A percentile compares a stretch with the other conserved stretches of the same genome.
Conservation (phyloP, 1,284 basidiomycete genomes). For the Fomitopsis pinicola region DNA sequence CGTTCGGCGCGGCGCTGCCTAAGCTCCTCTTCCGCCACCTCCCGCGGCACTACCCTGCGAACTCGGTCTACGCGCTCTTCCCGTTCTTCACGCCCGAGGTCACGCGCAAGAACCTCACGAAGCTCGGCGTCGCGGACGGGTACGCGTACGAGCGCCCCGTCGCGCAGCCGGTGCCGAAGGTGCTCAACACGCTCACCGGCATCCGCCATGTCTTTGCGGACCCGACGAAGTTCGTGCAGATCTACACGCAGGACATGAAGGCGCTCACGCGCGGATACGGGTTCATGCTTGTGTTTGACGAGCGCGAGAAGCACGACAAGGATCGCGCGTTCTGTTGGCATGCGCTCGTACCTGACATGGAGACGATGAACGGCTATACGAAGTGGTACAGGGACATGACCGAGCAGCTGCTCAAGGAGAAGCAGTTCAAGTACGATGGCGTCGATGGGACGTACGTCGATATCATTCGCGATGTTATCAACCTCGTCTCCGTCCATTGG, state of each 20-base stretch:
- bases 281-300: neutral
- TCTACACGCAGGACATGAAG: neutral
- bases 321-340: neutral
- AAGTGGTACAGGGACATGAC: conserved; percentile 37
- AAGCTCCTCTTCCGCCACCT: conserved; percentile 69
- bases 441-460: conserved; percentile 45
- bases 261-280: neutral
- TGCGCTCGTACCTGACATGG: neutral
- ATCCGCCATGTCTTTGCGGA: neutral
- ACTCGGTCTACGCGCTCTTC: conserved; percentile 61
- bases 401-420: conserved; percentile 32
- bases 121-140: neutral
- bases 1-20: conserved; percentile 67
- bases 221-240: neutral
- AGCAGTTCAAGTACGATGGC: conserved; percentile 33
- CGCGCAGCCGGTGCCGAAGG: neutral
- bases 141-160: neutral
- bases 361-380: conserved; percentile 15
- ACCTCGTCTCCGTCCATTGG: conserved; percentile 54
- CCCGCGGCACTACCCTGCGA: conserved; percentile 63
- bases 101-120: conserved; percentile 35
- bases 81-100: conserved; percentile 54
- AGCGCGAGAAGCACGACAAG: neutral
- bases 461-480: conserved; percentile 70
- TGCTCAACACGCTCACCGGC: neutral